Evolutionary conservation across 371 early-diverging fungal genomes (phyloP).

Genomic region (Capniomyces stellatus): DNA sequence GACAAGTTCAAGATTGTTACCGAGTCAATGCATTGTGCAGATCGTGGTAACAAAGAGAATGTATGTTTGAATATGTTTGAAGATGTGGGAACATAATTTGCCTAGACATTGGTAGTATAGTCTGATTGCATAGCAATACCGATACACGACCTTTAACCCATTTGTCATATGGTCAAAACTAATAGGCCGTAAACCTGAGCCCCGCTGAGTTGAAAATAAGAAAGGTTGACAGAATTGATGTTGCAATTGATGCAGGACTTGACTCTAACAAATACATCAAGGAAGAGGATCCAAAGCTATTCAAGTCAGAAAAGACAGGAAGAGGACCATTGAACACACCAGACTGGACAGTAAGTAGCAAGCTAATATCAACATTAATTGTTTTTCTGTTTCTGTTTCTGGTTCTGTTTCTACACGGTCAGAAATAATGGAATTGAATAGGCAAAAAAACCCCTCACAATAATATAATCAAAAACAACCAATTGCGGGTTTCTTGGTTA

Average conservation of each 20-base stretch:
- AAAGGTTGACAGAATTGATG: constrained; percentile 37
- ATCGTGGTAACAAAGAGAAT: constrained; percentile 52
- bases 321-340: constrained; percentile 38
- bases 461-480: constrained; percentile 3
- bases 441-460: neutral
- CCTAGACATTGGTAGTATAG: too few relatives aligned
- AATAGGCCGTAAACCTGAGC: constrained; percentile 20
- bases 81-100: too few relatives aligned
- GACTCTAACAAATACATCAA: constrained; percentile 32
- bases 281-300: constrained; percentile 44
- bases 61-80: constrained; percentile 10
- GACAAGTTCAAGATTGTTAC: constrained; percentile 48
- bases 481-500: constrained; percentile 1
- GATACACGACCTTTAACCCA: too few relatives aligned
- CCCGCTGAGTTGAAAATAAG: constrained; percentile 33
- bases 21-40: constrained; percentile 51
- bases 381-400: neutral
- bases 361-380: neutral
- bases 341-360: constrained; percentile 21
- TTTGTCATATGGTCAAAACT: too few relatives aligned
- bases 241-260: constrained; percentile 38
- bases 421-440: too few relatives aligned
- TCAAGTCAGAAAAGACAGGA: constrained; percentile 39
- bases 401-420: too few relatives aligned
- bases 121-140: too few relatives aligned